Evolutionary conservation across 176 grass and related monocot genomes (phyloP), one percentile per base, ranked within the genome.

Genomic region (Cymbopogon citratus): DNA sequence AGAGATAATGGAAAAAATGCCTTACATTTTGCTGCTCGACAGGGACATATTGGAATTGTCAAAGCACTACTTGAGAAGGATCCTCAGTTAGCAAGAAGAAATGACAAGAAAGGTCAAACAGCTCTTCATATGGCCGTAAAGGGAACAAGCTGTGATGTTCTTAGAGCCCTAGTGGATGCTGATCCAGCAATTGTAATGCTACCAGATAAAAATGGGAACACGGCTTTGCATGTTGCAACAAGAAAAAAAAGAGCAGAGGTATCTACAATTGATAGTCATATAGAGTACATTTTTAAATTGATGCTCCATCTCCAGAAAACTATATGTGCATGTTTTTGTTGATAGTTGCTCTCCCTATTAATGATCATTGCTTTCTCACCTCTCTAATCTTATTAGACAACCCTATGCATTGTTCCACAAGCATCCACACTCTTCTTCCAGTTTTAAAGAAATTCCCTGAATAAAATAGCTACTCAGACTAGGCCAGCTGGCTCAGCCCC

Each of bases 41-140:
- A 91, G 60, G 95, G 96, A 12, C 96, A 98, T 79, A 69, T 82
- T 33, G 92, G 87, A 81, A 87, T 93, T 80, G 95, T 95, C 40
- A 85, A 83, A 69, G 64, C 79, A 31, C 76, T 98, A 84, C 92
- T 98, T 14, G 90, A 93, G 28, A 95, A 98, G 77, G 92, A 95
- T 85, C 88, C 90, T 49, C 96, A 95, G 78, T 84, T 98, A 73
- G 92, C 96, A 33, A 91, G 96, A 80, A 76, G 84, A 69, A 93
- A 88, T 28, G 96, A 98, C 21, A 95, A 90, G 78, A 98, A 98
- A 85, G 96, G 92, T 36, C 96, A 98, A 84, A 98, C 92, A 61
- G 90, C 92, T 51, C 79, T 98, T 66, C 96, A 98, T 85, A 93
- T 98, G 96, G 96, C 92, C 28, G 96, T 95, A 40, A 98, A 98